These are phyloP conservation scores for Bullera alba DNA, from an alignment of 768 basidiomycete genomes.

Conservation along the genomic window DNA sequence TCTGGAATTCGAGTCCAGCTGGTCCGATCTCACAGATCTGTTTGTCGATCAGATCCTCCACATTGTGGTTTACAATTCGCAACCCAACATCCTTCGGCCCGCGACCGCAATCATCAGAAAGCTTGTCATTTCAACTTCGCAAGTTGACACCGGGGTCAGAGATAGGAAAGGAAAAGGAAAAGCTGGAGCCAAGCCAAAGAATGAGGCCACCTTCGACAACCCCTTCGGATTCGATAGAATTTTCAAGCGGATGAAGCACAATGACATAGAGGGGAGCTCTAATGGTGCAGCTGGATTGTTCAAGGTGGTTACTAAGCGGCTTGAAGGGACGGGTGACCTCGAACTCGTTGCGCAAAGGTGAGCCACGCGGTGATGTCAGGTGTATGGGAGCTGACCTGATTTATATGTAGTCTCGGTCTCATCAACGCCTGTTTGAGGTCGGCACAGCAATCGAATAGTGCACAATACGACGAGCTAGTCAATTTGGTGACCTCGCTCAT, in stretches of 20 bases:
- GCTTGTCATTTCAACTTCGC: conserved; percentile 31
- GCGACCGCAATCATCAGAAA: conserved; percentile 35
- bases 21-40: conserved; percentile 19
- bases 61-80: conserved; percentile 16
- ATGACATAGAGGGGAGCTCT: conserved; percentile 5
- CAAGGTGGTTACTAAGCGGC: conserved; percentile 20
- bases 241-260: conserved; percentile 12
- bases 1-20: conserved; percentile 34
- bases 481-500: conserved; percentile 18
- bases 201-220: neutral
- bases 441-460: conserved; percentile 18
- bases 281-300: conserved; percentile 14
- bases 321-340: conserved; percentile 35
- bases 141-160: conserved; percentile 5
- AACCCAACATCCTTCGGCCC: conserved; percentile 37
- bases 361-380: neutral
- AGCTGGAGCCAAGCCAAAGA: conserved; percentile 15
- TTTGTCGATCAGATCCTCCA: conserved; percentile 24
- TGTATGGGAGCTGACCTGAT: neutral
- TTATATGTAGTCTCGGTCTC: conserved; percentile 22
- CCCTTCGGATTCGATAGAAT: conserved; percentile 29
- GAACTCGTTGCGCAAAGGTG: conserved; percentile 36
- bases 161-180: conserved; percentile 17
- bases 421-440: conserved; percentile 28
- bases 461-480: conserved; percentile 18